A percentile compares a stretch with the other conserved stretches of the same genome.
Conservation (phyloP, 1,284 basidiomycete genomes). For the Tilletia indica region DNA sequence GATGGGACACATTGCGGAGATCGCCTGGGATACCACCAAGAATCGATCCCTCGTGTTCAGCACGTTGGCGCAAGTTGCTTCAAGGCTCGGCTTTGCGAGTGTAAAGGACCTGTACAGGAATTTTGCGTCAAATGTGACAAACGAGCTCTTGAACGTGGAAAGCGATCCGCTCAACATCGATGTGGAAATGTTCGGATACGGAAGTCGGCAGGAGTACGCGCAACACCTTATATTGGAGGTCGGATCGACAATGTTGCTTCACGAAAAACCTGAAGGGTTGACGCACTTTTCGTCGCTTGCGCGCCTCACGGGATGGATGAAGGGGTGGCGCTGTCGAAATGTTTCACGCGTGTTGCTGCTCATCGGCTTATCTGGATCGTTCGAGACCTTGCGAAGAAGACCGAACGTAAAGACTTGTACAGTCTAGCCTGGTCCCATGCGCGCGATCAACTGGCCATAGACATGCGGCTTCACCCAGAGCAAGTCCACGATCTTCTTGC, state of each 20-base stretch:
- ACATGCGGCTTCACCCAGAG: background rate
- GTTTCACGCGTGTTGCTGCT: slow-evolving; percentile 6
- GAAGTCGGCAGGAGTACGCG: slow-evolving; percentile 58
- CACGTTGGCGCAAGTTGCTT: slow-evolving; percentile 67
- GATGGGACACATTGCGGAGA: slow-evolving; percentile 82
- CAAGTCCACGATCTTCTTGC: background rate
- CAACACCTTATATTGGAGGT: slow-evolving; percentile 27
- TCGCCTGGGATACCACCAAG: slow-evolving; percentile 42
- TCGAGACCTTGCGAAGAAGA: background rate
- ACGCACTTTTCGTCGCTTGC: slow-evolving; percentile 68
- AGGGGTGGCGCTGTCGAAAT: background rate
- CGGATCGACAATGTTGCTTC: slow-evolving; percentile 37
- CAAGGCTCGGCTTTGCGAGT: slow-evolving; percentile 68
- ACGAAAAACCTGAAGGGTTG: slow-evolving; percentile 55
- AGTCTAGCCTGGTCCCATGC: background rate
- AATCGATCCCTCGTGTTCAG: slow-evolving; percentile 68
- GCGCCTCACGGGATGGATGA: slow-evolving; percentile 52
- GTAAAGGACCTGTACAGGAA: slow-evolving; percentile 72
- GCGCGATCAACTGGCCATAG: background rate
- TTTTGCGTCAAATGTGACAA: slow-evolving; percentile 71
- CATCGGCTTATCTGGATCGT: slow-evolving; percentile 10
- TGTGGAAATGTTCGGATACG: slow-evolving; percentile 70
- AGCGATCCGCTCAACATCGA: slow-evolving; percentile 69
- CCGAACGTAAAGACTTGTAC: background rate
- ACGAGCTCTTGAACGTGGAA: slow-evolving; percentile 41